Evolutionary conservation across 2,329 filamentous ascomycete genomes (phyloP), one percentile per base, ranked within the genome.

Genomic region (Coniochaeta sp.): DNA sequence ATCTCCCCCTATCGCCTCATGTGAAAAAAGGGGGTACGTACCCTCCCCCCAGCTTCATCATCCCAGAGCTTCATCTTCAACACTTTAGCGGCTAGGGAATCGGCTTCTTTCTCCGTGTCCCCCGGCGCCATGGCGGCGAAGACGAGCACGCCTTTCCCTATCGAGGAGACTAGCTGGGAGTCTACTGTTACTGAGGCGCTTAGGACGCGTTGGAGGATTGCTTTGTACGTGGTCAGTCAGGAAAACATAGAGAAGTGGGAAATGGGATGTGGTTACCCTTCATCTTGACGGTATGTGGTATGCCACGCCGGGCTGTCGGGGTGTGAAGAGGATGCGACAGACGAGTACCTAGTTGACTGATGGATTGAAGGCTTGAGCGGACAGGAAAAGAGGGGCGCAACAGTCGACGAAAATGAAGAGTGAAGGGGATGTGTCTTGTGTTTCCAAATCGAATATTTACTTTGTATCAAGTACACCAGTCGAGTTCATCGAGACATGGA

Each of bases 151-250:
- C 94, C 94, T 69, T 86, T 89, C 54, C 90, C 89, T 62, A 99
- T 97, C 3, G 87, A 88, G 1, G 94, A 97, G 45, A 99, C 81
- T 27, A 96, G 73, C 65, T 95, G 79, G 64, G 89, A 87, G 65
- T 99, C 91, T 50, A 99, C 92, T 1, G 91, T 94, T 61, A 99
- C 94, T 7, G 92, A 96, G 55, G 92, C 92, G 40, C 91, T 97
- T 54, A 96, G 83, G 49, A 99, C 94, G 58, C 94, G 83, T 71
- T 99, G 94, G 50, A 97, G 74, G 54, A 99, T 89, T 51, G 91
- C 94, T 96, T n/a, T n/a, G n/a, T 18, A 18, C 2, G 20, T 42
- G 20, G 38, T 42, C 4, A 6, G n/a, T n/a, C n/a, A n/a, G n/a
- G n/a, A 14, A 32, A 8, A 32, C 14, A 9, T 32, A 14, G 30